Base-by-base conservation (phyloP, 192 early-diverging fungal species). In the Pilaira anomala region DNA sequence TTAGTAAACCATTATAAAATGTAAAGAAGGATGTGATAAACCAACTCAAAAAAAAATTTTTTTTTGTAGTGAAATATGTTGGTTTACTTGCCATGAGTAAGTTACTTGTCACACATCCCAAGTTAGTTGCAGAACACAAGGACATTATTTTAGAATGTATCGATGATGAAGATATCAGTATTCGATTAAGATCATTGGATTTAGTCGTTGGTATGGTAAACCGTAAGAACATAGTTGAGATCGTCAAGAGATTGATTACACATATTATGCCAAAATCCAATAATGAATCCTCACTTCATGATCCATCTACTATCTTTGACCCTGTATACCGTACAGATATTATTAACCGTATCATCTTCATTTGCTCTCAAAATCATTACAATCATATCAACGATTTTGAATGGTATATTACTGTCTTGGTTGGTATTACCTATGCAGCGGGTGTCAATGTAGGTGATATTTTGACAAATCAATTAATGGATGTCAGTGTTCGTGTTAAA, bases 141-240 rank as follows among this genome's bases (percentile, higher is more conserved):
- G 90, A 93, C 25, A 83, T 91, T 0, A 85, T 99, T 18, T 67
- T 99, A 29, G 78, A 86, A 50, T 97, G 93, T 62, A 83, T 98
- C 59, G 95, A 96, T 48, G 94, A 98, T 63, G 81, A 86, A 0
- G 97, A 99, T 72, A 80, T 91, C 54, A 91, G 87, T 67, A 99
- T 99, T 67, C 85, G 97, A 28, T 83, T 88, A 72, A 83, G 93
- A 14, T 88, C 97, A 0, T 72, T 98, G 54, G 93, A 96, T 67
- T 74, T 97, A 14, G 80, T 98, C 11, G 82, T 89, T 14, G 85
- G 85, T 5, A 90, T 99, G 89, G 88, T 92, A 62, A 93, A 88
- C 19, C 87, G 85, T 60, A 85, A 80, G 46, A 95, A 91, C 21
- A 75, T 96, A 46, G 72, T 85, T 19, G 85, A 89, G 28, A 90